Conservation (phyloP, 106 monocot species). For the Phalaenopsis equestris region DNA sequence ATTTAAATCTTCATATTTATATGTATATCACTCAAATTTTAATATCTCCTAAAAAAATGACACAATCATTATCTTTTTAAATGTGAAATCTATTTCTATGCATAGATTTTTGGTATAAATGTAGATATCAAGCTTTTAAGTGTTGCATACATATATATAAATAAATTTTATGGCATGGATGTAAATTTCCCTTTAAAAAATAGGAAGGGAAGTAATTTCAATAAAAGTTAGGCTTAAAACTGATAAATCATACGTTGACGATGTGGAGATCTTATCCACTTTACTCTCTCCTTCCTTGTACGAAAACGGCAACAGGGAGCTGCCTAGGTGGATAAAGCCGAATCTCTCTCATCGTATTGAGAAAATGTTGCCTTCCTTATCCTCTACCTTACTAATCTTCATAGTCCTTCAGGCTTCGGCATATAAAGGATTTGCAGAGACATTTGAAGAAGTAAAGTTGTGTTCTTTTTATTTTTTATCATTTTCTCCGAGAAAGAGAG, state of each 20-base stretch:
- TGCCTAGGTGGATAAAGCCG: not conserved
- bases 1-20: no score
- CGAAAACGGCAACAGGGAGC: not conserved
- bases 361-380: not conserved
- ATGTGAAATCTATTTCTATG: no score
- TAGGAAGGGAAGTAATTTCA: no score
- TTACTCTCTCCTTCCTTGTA: not conserved
- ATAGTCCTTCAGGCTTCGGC: not conserved
- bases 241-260: not conserved
- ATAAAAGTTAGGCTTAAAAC: not conserved
- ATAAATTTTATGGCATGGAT: no score
- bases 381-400: no score
- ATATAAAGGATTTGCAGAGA: not conserved
- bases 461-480: not conserved
- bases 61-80: no score
- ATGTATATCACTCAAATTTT: no score
- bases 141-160: no score
- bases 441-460: not conserved
- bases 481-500: not conserved
- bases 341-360: slow-evolving; percentile 3
- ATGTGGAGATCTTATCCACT: slow-evolving; percentile 10
- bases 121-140: no score
- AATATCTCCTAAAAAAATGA: no score
- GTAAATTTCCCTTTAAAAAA: no score
- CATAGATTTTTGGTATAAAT: no score